These are phyloP conservation scores for Passiflora organensis DNA, from an alignment of 345 rosid species.

Conservation along the genomic window DNA sequence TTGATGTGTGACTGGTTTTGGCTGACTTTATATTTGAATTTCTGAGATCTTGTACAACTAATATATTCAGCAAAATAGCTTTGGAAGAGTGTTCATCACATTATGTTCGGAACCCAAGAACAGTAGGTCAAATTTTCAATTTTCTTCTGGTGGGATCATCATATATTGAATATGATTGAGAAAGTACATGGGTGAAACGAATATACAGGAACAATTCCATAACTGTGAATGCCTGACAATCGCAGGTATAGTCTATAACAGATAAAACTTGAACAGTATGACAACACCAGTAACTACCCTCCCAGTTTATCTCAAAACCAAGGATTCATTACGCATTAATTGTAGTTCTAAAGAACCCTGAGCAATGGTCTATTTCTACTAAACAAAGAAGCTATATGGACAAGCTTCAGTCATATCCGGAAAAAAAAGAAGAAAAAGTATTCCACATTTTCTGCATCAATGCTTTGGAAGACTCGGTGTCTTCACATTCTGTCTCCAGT, in stretches of 20 bases:
- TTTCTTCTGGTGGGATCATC: no score
- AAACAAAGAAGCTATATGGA: conserved; percentile 27
- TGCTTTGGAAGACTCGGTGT: conserved; percentile 5
- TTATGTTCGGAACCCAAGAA: no score
- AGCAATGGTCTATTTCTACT: conserved; percentile 13
- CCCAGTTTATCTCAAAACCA: conserved; percentile 5
- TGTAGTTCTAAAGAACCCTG: conserved; percentile 12
- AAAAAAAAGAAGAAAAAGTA: conserved; percentile 22
- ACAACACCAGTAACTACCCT: conserved; percentile 11
- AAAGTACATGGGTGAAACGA: no score
- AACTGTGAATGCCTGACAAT: neutral
- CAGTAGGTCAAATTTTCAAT: no score
- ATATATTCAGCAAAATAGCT: no score
- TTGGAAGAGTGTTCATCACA: no score
- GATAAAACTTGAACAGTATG: conserved; percentile 10
- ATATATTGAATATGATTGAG: no score
- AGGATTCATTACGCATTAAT: conserved; percentile 9
- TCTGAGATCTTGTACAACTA: no score
- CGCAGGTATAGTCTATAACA: neutral
- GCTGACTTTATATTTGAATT: no score
- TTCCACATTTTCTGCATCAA: conserved; percentile 30
- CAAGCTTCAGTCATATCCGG: conserved; percentile 21
- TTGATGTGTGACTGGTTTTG: no score
- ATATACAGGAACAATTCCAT: neutral
- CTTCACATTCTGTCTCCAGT: conserved; percentile 2